Percentiles rank a stretch among this genome's conserved stretches.
phyloP scores from a whole-genome alignment of 371 early-diverging fungal species.

The Lichtheimia corymbifera region DNA sequence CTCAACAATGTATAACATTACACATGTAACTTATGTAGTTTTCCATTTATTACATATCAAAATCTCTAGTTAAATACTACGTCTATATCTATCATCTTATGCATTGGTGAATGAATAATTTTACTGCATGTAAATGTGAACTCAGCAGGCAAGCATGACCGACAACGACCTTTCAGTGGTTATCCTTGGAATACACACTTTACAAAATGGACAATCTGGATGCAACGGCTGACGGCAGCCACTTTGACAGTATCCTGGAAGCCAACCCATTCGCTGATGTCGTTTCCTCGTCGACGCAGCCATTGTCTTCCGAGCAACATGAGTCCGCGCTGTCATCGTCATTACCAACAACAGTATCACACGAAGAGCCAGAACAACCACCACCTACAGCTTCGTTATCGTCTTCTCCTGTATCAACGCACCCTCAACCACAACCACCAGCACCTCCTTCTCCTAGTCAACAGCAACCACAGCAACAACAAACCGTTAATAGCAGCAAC shows the following conservation, averaged over 20 bases:
- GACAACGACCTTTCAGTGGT: neutral
- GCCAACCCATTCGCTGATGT: conserved; percentile 47
- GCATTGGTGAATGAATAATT: no score
- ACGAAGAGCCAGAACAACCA: neutral
- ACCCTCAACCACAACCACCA: conserved; percentile 4
- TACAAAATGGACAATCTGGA: conserved; percentile 14
- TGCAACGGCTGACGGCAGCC: neutral
- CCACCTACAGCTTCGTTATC: neutral
- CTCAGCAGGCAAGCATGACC: neutral
- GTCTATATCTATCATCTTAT: no score
- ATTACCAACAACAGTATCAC: conserved; percentile 4
- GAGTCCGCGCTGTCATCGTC: neutral
- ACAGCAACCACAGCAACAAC: conserved; percentile 4
- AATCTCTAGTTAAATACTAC: no score
- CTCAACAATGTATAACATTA: no score
- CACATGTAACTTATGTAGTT: no score
- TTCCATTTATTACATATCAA: no score
- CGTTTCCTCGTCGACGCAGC: conserved; percentile 6
- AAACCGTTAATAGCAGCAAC: neutral
- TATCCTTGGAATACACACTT: neutral
- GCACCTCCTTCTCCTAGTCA: neutral
- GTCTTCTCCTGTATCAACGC: neutral
- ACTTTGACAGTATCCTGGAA: conserved; percentile 26
- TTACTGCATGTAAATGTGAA: neutral
- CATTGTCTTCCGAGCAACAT: neutral